Base-by-base conservation (phyloP, 2,329 filamentous ascomycete genomes). In the Penicillium sp. region DNA sequence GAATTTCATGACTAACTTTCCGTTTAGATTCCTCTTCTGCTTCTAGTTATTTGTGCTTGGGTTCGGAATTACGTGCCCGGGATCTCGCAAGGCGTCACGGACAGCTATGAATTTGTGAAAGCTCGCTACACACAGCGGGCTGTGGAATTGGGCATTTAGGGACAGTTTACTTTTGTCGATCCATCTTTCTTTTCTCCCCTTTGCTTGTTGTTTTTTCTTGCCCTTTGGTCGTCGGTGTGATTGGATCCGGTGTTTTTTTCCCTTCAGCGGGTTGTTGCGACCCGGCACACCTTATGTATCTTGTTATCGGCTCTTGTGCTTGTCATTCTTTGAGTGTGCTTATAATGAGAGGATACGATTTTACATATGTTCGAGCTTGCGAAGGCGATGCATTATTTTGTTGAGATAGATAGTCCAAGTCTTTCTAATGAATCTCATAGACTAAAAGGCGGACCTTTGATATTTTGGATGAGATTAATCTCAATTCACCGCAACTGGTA, bases 41-140 rank as follows among this genome's bases (percentile, higher is more conserved):
- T 80, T 61, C 67, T 82, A 48, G 75, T 81, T 55, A 69, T 81
- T 37, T 74, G 75, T 39, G 74, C 79, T 51, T 81, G 80, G 79
- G 64, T 77, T 62, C 74, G 77, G 59, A 81, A 75, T 64, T 75
- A 75, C 49, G 69, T 76, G 54, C 78, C 79, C 10, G 74, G 76
- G 49, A 71, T 78, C 58, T 77, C 76, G 75, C 70, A 75, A 66
- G 73, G 69, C 47, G 63, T 77, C 55, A 72, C 68, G 52, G 71
- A 76, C 55, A 72, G 70, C 41, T 75, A 74, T 67, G 71, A 78
- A 58, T 76, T 75, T 65, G 65, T 78, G 37, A 78, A 72, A 62
- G 59, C 71, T 60, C 73, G 71, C 57, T 70, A 68, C 63, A 67
- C 72, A 67, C 71, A 71, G 67, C 71, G 67, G 63, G 71, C 71